These are phyloP conservation scores for Biscogniauxia sp. DNA, from an alignment of 2,329 filamentous ascomycete genomes.

Conservation along the genomic window DNA sequence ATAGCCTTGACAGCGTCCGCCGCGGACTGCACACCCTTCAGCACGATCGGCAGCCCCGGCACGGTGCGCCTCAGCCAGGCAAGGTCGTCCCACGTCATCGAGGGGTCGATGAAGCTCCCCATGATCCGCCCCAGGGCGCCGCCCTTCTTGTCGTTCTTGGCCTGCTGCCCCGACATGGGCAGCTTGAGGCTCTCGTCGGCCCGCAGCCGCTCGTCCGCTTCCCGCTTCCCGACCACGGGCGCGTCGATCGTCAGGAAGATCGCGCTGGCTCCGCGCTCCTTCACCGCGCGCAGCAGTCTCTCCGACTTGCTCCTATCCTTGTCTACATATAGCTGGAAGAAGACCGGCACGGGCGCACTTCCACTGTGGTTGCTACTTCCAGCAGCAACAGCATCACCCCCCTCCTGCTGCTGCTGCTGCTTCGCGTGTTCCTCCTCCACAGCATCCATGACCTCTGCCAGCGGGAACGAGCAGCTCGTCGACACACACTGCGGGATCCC, in stretches of 20 bases:
- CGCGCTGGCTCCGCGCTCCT: constrained; percentile 46
- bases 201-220: constrained; percentile 44
- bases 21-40: constrained; percentile 71
- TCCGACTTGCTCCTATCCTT: constrained; percentile 52
- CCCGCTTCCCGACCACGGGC: constrained; percentile 55
- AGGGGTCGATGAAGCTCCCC: constrained; percentile 56
- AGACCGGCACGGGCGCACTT: constrained; percentile 19
- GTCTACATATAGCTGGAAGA: constrained; percentile 64
- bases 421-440: constrained; percentile 26
- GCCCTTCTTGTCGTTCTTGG: constrained; percentile 52
- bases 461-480: constrained; percentile 59
- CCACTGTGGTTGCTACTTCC: constrained; percentile 3
- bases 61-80: constrained; percentile 61
- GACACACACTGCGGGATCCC: constrained; percentile 60
- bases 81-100: constrained; percentile 62
- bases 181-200: constrained; percentile 46
- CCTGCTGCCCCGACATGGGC: constrained; percentile 49
- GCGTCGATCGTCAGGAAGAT: constrained; percentile 60
- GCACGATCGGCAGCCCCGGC: constrained; percentile 53
- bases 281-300: constrained; percentile 45
- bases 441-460: constrained; percentile 48
- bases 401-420: too few relatives aligned
- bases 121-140: constrained; percentile 54
- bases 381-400: too few relatives aligned
- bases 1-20: constrained; percentile 61